Conservation (phyloP, 805 yeast species). For the Kockiozyma suomiensis region DNA sequence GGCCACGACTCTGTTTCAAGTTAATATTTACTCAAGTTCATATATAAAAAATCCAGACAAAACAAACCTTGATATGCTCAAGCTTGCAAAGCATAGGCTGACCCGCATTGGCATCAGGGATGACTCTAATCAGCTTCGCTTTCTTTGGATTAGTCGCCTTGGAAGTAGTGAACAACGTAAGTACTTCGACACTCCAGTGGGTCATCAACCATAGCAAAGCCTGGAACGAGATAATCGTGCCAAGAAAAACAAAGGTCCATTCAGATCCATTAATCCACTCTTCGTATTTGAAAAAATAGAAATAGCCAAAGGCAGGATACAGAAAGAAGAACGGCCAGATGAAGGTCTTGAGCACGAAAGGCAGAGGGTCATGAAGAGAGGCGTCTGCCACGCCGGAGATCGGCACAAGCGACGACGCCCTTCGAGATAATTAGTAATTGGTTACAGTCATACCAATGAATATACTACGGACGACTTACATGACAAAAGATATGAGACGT, state of each 20-base stretch:
- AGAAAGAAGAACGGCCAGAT: slow-evolving; percentile 78
- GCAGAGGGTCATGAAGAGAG: slow-evolving; percentile 70
- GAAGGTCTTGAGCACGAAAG: slow-evolving; percentile 66
- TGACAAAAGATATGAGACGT: neutral
- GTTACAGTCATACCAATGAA: neutral
- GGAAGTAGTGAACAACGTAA: slow-evolving; percentile 68
- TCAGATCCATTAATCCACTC: slow-evolving; percentile 82
- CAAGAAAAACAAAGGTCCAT: slow-evolving; percentile 91
- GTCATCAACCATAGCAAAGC: slow-evolving; percentile 83
- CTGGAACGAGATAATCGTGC: slow-evolving; percentile 72
- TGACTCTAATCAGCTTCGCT: slow-evolving; percentile 73
- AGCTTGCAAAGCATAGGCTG: slow-evolving; percentile 68
- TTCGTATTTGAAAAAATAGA: slow-evolving; percentile 73
- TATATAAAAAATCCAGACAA: neutral
- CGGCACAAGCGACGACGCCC: slow-evolving; percentile 42
- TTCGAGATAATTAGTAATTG: neutral
- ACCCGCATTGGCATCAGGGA: slow-evolving; percentile 85
- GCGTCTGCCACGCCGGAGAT: slow-evolving; percentile 46
- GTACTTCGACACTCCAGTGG: slow-evolving; percentile 82
- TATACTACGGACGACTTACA: too few species aligned
- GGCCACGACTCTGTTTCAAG: slow-evolving; percentile 51
- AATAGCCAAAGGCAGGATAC: slow-evolving; percentile 71
- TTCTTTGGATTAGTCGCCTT: slow-evolving; percentile 55
- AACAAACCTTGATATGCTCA: slow-evolving; percentile 23
- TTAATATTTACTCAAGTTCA: neutral